Evolutionary conservation across 2,329 filamentous ascomycete genomes (phyloP), one percentile per base, ranked within the genome.

Genomic region (Pseudovirgaria hyperparasitica): DNA sequence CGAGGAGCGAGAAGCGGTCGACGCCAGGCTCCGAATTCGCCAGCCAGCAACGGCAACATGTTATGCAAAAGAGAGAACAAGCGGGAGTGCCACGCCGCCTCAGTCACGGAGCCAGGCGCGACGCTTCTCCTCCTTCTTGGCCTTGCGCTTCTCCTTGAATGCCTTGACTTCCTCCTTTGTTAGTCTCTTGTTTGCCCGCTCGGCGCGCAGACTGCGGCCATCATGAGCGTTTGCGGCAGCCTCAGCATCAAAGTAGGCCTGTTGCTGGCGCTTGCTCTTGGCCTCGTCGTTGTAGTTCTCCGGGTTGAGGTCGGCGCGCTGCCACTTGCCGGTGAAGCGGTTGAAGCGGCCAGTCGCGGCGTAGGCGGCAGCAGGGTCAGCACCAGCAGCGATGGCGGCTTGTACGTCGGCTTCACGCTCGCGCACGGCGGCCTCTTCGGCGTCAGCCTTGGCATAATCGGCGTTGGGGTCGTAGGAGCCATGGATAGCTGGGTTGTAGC

Each of bases 401-500:
- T 41, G 42, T 16, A 47, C 38, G 17, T 34, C 37, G 18, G 40
- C 37, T 13, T 48, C 26, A n/a, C n/a, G n/a, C n/a, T n/a, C n/a
- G n/a, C n/a, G n/a, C 27, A 45, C 20, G 26, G 45, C 36, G 30
- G 44, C 36, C 27, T 45, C 45, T 13, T 37, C 36, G 16, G 47
- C 41, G 26, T 61, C 51, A 23, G 52, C 44, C 22, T 52, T 55
- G 8, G 90, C 87, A 51, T 98, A 98, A 61, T 85, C 81, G n/a
- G 90, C 87, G 33, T 77, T 90, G 4, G 86, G 85, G 45, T 98
- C 90, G 61, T 94, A 98, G 58, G 86, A 80, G 41, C 90, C 90
- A 52, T 98, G 90, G 23, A 98, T 87, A 14, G 84, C 81, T 2
- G 90, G 90, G 49, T 96, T 93, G 60, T 98, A 98, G 34, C 87